Evolutionary conservation across 2,329 filamentous ascomycete genomes (phyloP).

Genomic region (Fusarium siculi): DNA sequence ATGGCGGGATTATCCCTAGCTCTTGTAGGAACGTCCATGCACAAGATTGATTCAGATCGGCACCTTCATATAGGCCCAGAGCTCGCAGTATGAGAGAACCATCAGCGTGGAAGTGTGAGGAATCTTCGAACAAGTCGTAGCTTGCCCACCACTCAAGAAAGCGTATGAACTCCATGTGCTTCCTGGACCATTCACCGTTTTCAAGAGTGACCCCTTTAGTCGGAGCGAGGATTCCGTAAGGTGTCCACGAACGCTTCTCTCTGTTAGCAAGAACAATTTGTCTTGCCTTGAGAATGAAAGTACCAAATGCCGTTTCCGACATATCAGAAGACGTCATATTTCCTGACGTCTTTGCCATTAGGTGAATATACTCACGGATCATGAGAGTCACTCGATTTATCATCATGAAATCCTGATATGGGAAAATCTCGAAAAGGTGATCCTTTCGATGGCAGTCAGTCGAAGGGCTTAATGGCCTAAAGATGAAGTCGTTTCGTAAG

Average conservation of each 20-base stretch:
- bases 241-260: constrained; percentile 58
- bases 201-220: constrained; percentile 36
- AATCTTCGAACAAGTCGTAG: constrained; percentile 62
- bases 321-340: constrained; percentile 32
- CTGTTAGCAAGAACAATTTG: constrained; percentile 63
- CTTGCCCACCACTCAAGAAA: constrained; percentile 78
- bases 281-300: constrained; percentile 63
- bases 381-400: constrained; percentile 48
- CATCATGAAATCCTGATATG: constrained; percentile 44
- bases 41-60: constrained; percentile 55
- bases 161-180: constrained; percentile 63
- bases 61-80: constrained; percentile 67
- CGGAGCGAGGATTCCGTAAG: constrained; percentile 57
- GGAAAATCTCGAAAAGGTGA: constrained; percentile 69
- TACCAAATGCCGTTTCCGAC: constrained; percentile 45
- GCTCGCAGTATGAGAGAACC: constrained; percentile 73
- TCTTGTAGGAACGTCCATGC: constrained; percentile 78
- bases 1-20: constrained; percentile 75
- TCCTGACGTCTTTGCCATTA: constrained; percentile 26
- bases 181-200: constrained; percentile 44
- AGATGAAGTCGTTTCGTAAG: constrained; percentile 67
- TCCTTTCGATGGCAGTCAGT: constrained; percentile 60
- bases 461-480: constrained; percentile 63
- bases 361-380: constrained; percentile 48
- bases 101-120: constrained; percentile 67